Conservation (phyloP, 2,329 filamentous ascomycete species). For the Rugonectria rugulosa region DNA sequence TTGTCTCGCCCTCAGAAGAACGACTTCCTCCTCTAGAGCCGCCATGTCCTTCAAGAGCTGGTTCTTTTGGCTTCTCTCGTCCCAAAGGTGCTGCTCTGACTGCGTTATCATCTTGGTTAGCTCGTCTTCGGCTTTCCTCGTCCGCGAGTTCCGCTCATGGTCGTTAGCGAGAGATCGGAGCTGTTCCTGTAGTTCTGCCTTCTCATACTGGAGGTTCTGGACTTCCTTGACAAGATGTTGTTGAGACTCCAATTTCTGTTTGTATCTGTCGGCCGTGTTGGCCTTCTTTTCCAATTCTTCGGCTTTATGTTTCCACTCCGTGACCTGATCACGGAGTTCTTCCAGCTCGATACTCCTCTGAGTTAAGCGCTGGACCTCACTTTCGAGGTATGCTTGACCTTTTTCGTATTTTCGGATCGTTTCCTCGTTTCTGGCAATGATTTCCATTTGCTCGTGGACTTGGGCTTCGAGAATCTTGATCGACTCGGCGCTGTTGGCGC, state of each 20-base stretch:
- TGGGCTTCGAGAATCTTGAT: constrained; percentile 63
- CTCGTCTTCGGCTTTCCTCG: constrained; percentile 48
- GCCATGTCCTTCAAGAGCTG: constrained; percentile 55
- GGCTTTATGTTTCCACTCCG: constrained; percentile 65
- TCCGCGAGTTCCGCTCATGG: constrained; percentile 43
- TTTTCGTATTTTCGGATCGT: constrained; percentile 46
- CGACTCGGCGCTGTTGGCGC: constrained; percentile 59
- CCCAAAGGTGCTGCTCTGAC: constrained; percentile 52
- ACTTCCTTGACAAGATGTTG: constrained; percentile 64
- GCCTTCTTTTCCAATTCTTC: constrained; percentile 68
- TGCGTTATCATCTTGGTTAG: constrained; percentile 51
- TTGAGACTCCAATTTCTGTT: constrained; percentile 67
- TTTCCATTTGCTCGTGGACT: constrained; percentile 71
- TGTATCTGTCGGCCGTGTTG: constrained; percentile 68
- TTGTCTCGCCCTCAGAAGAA: constrained; percentile 55
- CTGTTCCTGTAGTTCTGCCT: constrained; percentile 60
- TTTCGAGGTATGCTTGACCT: constrained; percentile 62
- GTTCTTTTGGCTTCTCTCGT: constrained; percentile 54
- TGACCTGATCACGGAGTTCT: constrained; percentile 64
- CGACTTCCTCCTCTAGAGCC: constrained; percentile 56
- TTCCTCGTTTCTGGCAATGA: constrained; percentile 74
- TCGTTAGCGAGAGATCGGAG: constrained; percentile 48
- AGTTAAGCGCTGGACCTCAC: constrained; percentile 57
- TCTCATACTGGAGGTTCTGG: constrained; percentile 61
- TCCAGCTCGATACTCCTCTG: constrained; percentile 57